phyloP scores from a whole-genome alignment of 2,329 filamentous ascomycete genomes.

The Aspergillus chevalieri region DNA sequence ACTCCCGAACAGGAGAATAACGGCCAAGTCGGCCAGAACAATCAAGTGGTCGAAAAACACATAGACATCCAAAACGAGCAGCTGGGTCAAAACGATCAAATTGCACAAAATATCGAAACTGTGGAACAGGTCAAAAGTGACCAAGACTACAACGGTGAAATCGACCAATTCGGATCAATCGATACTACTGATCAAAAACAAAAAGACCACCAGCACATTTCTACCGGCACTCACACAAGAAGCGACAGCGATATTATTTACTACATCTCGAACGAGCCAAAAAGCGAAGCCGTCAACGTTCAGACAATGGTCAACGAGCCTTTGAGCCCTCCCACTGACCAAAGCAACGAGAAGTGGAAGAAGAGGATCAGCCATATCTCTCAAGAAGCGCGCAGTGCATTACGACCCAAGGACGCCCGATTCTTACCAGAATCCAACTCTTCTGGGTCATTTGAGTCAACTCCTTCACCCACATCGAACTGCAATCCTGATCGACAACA shows the following conservation, averaged over 20 bases:
- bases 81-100: too few species aligned
- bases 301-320: neutral
- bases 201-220: neutral
- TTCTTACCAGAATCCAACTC: neutral
- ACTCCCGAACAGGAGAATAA: too few species aligned
- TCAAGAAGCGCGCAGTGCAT: neutral
- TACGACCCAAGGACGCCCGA: neutral
- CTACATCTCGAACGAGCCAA: neutral
- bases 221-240: neutral
- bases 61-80: too few species aligned
- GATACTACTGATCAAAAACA: neutral
- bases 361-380: neutral
- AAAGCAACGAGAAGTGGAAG: neutral
- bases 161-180: neutral
- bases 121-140: too few species aligned
- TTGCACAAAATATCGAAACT: too few species aligned
- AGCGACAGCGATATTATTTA: neutral
- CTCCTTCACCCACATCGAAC: neutral
- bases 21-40: too few species aligned
- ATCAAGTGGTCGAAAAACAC: too few species aligned
- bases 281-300: neutral
- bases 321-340: neutral
- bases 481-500: neutral
- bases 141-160: neutral
- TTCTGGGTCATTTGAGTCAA: neutral